Evolutionary conservation across 106 monocot species (phyloP).

Genomic region (Cymbidium sinense): DNA sequence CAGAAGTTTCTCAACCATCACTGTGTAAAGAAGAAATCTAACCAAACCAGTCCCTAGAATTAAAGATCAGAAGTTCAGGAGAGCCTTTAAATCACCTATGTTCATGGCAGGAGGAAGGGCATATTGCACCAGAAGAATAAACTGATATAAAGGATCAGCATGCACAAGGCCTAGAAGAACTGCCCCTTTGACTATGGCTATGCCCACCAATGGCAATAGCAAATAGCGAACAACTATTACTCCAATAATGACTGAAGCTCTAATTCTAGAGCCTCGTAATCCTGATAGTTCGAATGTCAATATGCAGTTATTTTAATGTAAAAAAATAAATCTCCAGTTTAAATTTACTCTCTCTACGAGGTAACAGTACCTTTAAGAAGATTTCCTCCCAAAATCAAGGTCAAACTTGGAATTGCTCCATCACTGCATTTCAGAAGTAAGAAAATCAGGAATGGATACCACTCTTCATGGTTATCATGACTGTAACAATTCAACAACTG

Average conservation of each 20-base stretch:
- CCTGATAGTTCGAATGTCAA: conserved; percentile 12
- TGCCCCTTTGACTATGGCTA: conserved; percentile 43
- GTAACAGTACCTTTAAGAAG: conserved; percentile 25
- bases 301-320: background rate
- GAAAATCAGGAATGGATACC: background rate
- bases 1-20: too few relatives aligned
- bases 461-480: background rate
- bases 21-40: too few relatives aligned
- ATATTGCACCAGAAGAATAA: conserved; percentile 56
- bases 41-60: background rate
- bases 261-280: conserved; percentile 22
- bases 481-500: background rate
- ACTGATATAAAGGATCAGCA: conserved; percentile 63
- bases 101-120: conserved; percentile 76
- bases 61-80: background rate
- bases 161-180: conserved; percentile 51
- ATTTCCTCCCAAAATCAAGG: conserved; percentile 39
- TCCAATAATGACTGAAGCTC: conserved; percentile 23
- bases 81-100: conserved; percentile 31
- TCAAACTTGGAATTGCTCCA: conserved; percentile 34
- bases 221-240: conserved; percentile 29
- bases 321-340: too few relatives aligned
- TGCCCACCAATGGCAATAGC: conserved; percentile 23
- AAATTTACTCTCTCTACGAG: too few relatives aligned
- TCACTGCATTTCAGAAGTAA: conserved; percentile 10